A percentile compares a stretch with the other conserved stretches of the same genome.
phyloP scores from a whole-genome alignment of 768 basidiomycete species.

The Auriscalpium orientale region DNA sequence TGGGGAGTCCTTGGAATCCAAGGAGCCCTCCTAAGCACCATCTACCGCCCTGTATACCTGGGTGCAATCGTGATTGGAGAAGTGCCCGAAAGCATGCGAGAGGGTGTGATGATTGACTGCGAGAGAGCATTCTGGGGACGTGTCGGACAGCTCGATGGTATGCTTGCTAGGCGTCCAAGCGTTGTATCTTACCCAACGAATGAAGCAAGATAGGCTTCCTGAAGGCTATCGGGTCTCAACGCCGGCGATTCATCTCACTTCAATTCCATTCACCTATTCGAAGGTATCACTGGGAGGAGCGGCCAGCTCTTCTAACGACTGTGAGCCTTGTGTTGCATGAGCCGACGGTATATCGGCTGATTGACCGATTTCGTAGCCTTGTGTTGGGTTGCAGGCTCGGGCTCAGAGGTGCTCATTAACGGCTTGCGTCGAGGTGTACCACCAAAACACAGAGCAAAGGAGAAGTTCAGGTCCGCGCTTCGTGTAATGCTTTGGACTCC shows the following conservation, averaged over 20 bases:
- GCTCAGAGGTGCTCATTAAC: slow-evolving; percentile 65
- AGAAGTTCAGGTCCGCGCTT: slow-evolving; percentile 49
- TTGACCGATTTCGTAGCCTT: slow-evolving; percentile 39
- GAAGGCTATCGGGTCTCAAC: slow-evolving; percentile 38
- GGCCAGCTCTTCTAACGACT: slow-evolving; percentile 57
- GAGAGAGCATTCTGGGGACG: slow-evolving; percentile 58
- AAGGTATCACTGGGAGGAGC: slow-evolving; percentile 24
- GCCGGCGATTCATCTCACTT: slow-evolving; percentile 54
- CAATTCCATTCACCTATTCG: slow-evolving; percentile 51
- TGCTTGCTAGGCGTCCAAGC: slow-evolving; percentile 7
- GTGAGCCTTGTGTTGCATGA: slow-evolving; percentile 28
- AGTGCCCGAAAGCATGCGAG: slow-evolving; percentile 36
- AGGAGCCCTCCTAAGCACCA: slow-evolving; percentile 61
- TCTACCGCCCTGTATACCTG: slow-evolving; percentile 59
- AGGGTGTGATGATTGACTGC: slow-evolving; percentile 50
- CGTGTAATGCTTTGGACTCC: too few relatives aligned
- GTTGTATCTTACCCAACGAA: too few relatives aligned
- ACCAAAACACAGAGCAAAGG: slow-evolving; percentile 56
- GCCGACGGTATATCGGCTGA: not conserved
- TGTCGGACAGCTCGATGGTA: slow-evolving; percentile 38
- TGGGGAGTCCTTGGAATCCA: slow-evolving; percentile 86
- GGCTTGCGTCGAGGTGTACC: slow-evolving; percentile 74
- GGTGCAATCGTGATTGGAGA: slow-evolving; percentile 65
- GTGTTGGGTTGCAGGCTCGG: slow-evolving; percentile 54
- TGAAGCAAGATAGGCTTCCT: slow-evolving; percentile 30